Percentiles rank a stretch among this genome's conserved stretches.
Conservation (phyloP, 208 protist species). For the Acanthamoeba culbertsoni region DNA sequence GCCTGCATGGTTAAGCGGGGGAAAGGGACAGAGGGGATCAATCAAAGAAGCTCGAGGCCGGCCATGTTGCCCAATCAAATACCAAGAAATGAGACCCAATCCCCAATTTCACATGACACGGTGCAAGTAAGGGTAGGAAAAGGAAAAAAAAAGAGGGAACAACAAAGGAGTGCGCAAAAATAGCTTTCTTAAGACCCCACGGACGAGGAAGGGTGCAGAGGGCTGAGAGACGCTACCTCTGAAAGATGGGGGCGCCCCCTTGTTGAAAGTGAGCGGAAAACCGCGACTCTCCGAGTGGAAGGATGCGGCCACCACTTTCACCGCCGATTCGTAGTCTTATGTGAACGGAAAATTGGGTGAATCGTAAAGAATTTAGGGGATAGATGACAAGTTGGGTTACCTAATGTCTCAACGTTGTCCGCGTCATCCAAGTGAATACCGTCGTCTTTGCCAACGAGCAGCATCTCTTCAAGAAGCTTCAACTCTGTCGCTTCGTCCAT, state of each 20-base stretch:
- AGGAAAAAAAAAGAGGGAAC: too few species aligned
- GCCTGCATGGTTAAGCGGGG: neutral
- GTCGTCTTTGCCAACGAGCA: conserved; percentile 19
- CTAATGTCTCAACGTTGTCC: neutral
- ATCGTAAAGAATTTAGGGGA: neutral
- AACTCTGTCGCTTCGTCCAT: conserved; percentile 16
- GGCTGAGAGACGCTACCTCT: neutral
- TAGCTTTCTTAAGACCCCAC: too few species aligned
- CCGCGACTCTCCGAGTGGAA: neutral
- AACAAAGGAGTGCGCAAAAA: too few species aligned
- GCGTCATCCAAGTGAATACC: neutral
- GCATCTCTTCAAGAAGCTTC: conserved; percentile 11
- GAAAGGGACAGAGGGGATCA: neutral
- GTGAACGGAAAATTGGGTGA: neutral
- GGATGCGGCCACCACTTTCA: neutral
- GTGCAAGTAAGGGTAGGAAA: too few species aligned
- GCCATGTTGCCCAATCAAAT: too few species aligned
- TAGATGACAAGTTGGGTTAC: too few species aligned
- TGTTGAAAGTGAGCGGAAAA: neutral
- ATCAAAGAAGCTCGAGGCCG: neutral
- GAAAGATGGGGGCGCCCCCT: neutral
- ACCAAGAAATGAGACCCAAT: too few species aligned
- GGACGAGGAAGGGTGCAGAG: too few species aligned
- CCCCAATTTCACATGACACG: too few species aligned
- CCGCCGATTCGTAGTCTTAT: neutral